Conservation (phyloP, 2,329 filamentous ascomycete genomes). For the Calonectria hongkongensis region DNA sequence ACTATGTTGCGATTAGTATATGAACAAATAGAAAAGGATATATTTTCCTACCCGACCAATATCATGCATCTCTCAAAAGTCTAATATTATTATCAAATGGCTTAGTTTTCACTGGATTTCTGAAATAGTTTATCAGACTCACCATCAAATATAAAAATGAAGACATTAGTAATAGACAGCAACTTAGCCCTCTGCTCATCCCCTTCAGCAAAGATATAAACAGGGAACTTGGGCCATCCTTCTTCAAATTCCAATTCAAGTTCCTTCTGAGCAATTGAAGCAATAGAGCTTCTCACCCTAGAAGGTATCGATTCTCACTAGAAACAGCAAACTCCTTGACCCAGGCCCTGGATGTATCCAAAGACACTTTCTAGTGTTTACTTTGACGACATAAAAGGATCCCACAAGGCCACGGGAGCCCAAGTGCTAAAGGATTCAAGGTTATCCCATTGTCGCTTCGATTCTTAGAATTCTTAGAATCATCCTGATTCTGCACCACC, state of each 20-base stretch:
- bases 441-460: not conserved
- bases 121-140: not conserved
- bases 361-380: not conserved
- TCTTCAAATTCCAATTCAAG: not conserved
- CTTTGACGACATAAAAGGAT: not conserved
- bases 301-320: not conserved
- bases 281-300: not conserved
- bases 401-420: not conserved
- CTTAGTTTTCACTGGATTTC: not conserved
- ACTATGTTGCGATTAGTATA: not conserved
- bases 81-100: not conserved
- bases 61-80: conserved; percentile 10
- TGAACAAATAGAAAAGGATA: not conserved
- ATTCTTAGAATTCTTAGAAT: not conserved
- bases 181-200: not conserved
- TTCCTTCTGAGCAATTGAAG: not conserved
- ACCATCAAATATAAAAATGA: not conserved
- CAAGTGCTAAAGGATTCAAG: not conserved
- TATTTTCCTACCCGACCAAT: not conserved
- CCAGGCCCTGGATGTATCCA: not conserved
- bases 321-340: not conserved
- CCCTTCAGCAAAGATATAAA: not conserved
- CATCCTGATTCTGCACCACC: too few species aligned
- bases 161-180: not conserved
- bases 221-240: conserved; percentile 1